phyloP scores from a whole-genome alignment of 257 asterid genomes.

The Forsythia viridissima region DNA sequence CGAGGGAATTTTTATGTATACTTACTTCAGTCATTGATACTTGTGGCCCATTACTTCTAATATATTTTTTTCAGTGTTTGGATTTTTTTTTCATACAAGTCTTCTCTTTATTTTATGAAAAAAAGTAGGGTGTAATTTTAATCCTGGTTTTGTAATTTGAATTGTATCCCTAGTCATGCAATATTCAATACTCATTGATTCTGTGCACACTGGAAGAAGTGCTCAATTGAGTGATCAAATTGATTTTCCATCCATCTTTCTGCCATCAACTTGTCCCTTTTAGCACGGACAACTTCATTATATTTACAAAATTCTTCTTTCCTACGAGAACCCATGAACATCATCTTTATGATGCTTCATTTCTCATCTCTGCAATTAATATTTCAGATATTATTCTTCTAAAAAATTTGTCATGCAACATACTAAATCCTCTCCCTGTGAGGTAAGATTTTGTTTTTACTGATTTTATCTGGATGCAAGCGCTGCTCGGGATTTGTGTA shows the following conservation, averaged over 20 bases:
- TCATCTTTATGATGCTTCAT: neutral
- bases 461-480: neutral
- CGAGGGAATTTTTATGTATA: neutral
- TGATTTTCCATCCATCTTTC: neutral
- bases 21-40: neutral
- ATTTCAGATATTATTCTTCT: neutral
- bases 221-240: neutral
- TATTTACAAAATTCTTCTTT: neutral
- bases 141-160: neutral
- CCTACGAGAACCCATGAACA: neutral
- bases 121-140: neutral
- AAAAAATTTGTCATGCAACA: neutral
- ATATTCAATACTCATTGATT: neutral
- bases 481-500: neutral
- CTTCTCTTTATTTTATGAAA: neutral
- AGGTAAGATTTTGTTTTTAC: conserved; percentile 5
- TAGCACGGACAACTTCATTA: neutral
- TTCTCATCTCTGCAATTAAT: neutral
- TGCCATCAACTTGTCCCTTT: neutral
- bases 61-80: neutral
- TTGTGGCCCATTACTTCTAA: neutral
- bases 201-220: neutral
- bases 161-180: neutral
- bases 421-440: neutral
- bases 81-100: neutral